A percentile compares a stretch with the other conserved stretches of the same genome.
Conservation (phyloP, 352 stramenopile genomes). For the Pythium oligandrum region DNA sequence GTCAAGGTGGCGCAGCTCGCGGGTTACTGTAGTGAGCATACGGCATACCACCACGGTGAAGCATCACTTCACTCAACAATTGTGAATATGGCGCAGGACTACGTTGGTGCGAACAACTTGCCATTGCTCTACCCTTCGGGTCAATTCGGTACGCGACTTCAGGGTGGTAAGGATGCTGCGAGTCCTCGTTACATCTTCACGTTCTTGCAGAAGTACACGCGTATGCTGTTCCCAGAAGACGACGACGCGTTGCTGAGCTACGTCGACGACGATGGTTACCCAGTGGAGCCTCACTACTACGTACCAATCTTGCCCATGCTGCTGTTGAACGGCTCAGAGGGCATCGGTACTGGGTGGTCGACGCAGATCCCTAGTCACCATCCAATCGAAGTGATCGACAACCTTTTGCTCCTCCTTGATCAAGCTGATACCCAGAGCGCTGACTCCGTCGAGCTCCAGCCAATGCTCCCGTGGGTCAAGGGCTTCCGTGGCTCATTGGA, state of each 20-base stretch:
- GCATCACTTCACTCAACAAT: conserved; percentile 97
- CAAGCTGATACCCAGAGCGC: background rate
- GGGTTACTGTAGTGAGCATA: conserved; percentile 96
- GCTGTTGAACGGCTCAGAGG: conserved; percentile 97
- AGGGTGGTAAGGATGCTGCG: conserved; percentile 98
- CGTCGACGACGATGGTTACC: conserved; percentile 97
- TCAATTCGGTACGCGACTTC: conserved; percentile 98
- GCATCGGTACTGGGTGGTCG: conserved; percentile 98
- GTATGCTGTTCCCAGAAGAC: conserved; percentile 96
- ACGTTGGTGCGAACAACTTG: conserved; percentile 98
- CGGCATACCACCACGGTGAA: conserved; percentile 99
- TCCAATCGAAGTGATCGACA: conserved; percentile 95
- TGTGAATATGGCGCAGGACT: conserved; percentile 99
- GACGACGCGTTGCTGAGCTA: conserved; percentile 97
- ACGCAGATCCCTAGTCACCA: conserved; percentile 95
- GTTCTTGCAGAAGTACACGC: conserved; percentile 93
- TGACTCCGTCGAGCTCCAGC: conserved; percentile 38
- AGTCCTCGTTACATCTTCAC: conserved; percentile 99
- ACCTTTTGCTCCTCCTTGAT: conserved; percentile 85
- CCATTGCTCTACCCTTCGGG: conserved; percentile 96
- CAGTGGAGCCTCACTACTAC: conserved; percentile 97
- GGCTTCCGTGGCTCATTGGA: conserved; percentile 94
- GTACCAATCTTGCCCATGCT: conserved; percentile 95
- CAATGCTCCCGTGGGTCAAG: conserved; percentile 94
- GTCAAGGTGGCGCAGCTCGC: conserved; percentile 99